Conservation (phyloP, 371 early-diverging fungal species). For the Fennellomyces sp. region DNA sequence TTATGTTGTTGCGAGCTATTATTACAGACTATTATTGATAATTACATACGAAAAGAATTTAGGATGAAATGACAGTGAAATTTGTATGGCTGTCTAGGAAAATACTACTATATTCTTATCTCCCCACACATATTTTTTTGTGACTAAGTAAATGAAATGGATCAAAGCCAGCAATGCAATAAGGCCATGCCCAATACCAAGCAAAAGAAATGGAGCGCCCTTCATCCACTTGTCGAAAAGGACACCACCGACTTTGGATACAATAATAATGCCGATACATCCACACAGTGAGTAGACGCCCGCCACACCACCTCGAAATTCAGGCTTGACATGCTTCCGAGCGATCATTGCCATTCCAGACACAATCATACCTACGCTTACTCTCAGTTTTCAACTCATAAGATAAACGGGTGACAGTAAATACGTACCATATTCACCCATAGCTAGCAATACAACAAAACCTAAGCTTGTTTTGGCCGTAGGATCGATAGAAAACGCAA, state of each 20-base stretch:
- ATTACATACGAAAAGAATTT: too few relatives aligned
- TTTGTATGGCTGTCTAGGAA: too few relatives aligned
- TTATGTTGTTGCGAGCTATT: too few relatives aligned
- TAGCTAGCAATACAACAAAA: constrained; percentile 62
- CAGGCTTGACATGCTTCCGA: constrained; percentile 48
- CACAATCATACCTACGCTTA: constrained; percentile 62
- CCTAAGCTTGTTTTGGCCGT: constrained; percentile 49
- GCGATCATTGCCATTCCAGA: constrained; percentile 70
- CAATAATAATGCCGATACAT: constrained; percentile 48
- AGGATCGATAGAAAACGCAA: constrained; percentile 63
- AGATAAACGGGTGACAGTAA: not conserved
- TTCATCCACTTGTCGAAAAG: constrained; percentile 65
- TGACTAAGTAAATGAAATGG: not conserved
- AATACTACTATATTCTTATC: not conserved
- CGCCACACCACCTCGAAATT: constrained; percentile 68
- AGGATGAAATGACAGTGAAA: too few relatives aligned
- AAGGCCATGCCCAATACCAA: constrained; percentile 54
- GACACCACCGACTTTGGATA: constrained; percentile 62
- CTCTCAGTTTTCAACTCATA: not conserved
- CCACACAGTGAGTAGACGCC: constrained; percentile 76
- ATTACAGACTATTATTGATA: too few relatives aligned
- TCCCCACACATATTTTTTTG: not conserved
- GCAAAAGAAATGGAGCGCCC: constrained; percentile 64
- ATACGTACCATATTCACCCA: constrained; percentile 67
- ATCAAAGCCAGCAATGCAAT: constrained; percentile 17